These are phyloP conservation scores for Conringia planisiliqua DNA, from an alignment of 345 rosid species.

Conservation along the genomic window DNA sequence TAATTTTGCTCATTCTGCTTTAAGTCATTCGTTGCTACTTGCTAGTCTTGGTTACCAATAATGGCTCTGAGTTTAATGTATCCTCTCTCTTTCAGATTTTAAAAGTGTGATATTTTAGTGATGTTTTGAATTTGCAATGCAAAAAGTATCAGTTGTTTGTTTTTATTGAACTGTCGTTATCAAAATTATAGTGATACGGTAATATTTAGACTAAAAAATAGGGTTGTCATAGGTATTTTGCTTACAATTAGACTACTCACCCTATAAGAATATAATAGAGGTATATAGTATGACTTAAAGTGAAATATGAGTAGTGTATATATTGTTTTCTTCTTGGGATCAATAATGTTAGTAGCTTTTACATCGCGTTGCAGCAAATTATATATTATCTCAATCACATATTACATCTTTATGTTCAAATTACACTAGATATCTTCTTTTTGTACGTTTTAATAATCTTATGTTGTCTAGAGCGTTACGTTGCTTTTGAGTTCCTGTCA, in stretches of 20 bases:
- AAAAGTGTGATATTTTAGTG: background rate
- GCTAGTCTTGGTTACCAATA: too few species aligned
- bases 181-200: background rate
- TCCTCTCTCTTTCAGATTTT: background rate
- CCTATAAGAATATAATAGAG: too few species aligned
- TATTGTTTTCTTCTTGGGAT: too few species aligned
- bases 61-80: background rate
- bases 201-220: background rate
- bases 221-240: background rate
- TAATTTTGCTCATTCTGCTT: background rate
- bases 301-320: too few species aligned
- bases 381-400: background rate
- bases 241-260: background rate
- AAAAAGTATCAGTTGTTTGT: background rate
- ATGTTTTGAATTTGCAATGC: background rate
- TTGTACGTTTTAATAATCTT: background rate
- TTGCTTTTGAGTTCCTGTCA: conserved; percentile 23
- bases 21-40: background rate
- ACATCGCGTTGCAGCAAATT: background rate
- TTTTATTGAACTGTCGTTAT: background rate
- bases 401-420: background rate
- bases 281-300: too few species aligned
- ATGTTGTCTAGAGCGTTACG: conserved; percentile 12
- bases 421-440: background rate
- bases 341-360: background rate